phyloP scores from a whole-genome alignment of 352 stramenopile genomes.

The Globisporangium uncinulatum region DNA sequence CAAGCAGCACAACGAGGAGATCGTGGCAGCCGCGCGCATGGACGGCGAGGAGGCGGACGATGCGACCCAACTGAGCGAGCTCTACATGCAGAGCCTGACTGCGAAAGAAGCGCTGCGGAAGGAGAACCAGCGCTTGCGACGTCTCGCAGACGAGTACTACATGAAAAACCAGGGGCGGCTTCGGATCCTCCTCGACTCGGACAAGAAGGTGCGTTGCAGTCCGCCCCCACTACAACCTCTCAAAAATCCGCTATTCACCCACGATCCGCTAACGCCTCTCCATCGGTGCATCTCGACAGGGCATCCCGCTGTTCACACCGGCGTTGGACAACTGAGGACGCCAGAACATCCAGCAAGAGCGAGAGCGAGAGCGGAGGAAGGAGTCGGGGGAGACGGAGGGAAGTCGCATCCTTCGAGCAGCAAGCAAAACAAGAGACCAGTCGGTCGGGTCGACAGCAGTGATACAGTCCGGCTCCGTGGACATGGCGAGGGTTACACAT shows the following conservation, averaged over 20 bases:
- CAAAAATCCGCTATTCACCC: too few relatives aligned
- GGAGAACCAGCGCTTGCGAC: conserved; percentile 60
- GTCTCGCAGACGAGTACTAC: conserved; percentile 65
- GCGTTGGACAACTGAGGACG: conserved; percentile 10
- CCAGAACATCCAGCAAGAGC: conserved; percentile 5
- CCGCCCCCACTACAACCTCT: too few relatives aligned
- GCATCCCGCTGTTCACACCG: conserved; percentile 16
- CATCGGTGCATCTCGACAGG: conserved; percentile 5
- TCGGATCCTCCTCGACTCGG: conserved; percentile 50
- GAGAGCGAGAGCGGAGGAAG: too few relatives aligned
- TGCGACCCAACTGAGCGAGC: conserved; percentile 20
- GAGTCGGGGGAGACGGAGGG: too few relatives aligned
- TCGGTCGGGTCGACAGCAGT: too few relatives aligned
- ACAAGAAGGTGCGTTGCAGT: conserved; percentile 32
- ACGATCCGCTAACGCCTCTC: not conserved
- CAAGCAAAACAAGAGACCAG: too few relatives aligned
- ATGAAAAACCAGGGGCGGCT: conserved; percentile 74
- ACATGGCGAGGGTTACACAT: too few relatives aligned
- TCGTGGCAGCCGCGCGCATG: conserved; percentile 8
- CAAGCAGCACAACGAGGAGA: conserved; percentile 26
- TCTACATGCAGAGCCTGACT: conserved; percentile 38
- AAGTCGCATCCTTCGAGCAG: not conserved
- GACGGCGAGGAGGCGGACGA: conserved; percentile 11
- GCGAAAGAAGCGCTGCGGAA: conserved; percentile 52
- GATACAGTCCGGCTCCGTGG: too few relatives aligned